Evolutionary conservation across 192 early-diverging fungal genomes (phyloP).

Genomic region (Linnemannia schmuckeri): DNA sequence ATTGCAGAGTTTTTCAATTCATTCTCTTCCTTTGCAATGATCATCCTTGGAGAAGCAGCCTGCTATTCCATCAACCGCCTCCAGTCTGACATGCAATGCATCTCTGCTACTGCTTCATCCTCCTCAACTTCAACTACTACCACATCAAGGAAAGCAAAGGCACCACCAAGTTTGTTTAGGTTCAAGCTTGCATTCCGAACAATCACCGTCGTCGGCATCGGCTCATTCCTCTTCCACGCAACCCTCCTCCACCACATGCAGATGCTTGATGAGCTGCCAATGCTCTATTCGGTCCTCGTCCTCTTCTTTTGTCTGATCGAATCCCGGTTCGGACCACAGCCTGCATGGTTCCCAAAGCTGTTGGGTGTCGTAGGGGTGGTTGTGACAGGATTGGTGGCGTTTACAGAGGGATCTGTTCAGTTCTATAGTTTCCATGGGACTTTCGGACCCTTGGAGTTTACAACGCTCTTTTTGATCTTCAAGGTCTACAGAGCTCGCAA

Average conservation of each 20-base stretch:
- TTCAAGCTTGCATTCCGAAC: slow-evolving; percentile 69
- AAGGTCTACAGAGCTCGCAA: slow-evolving; percentile 43
- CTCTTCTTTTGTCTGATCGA: slow-evolving; percentile 58
- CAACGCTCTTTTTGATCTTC: slow-evolving; percentile 33
- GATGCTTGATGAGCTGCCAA: slow-evolving; percentile 70
- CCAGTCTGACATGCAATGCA: slow-evolving; percentile 23
- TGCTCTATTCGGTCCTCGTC: slow-evolving; percentile 54
- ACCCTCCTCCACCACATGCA: slow-evolving; percentile 79
- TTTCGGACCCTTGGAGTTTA: slow-evolving; percentile 40
- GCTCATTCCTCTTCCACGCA: slow-evolving; percentile 84
- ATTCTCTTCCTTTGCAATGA: slow-evolving; percentile 76
- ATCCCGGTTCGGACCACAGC: slow-evolving; percentile 57
- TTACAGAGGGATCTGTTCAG: slow-evolving; percentile 37
- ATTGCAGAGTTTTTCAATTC: slow-evolving; percentile 77
- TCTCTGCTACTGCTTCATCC: neutral
- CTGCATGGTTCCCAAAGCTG: slow-evolving; percentile 59
- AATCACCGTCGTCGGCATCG: slow-evolving; percentile 80
- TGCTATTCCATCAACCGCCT: slow-evolving; percentile 37
- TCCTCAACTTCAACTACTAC: neutral
- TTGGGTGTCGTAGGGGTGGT: slow-evolving; percentile 62
- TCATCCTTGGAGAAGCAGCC: slow-evolving; percentile 69
- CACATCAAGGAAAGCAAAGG: neutral
- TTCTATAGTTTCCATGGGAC: slow-evolving; percentile 43
- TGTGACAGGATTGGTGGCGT: slow-evolving; percentile 38
- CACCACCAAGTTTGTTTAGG: slow-evolving; percentile 53